Conservation (phyloP, 1,139 yeast genomes). For the Diutina sp. region DNA sequence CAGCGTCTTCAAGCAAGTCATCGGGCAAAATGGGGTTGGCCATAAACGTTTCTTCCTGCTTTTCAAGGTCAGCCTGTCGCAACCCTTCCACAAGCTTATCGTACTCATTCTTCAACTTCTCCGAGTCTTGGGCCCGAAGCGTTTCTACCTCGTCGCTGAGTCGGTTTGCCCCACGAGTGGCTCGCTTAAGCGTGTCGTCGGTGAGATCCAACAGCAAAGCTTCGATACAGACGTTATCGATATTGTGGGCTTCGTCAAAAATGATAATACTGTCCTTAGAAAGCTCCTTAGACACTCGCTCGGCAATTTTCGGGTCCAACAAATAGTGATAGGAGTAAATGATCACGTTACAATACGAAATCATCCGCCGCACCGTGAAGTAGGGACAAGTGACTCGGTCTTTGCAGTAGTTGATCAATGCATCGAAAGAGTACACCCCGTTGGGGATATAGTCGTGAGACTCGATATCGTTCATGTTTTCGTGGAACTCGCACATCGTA, state of each 20-base stretch:
- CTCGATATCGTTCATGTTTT: conserved; percentile 71
- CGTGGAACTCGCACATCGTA: conserved; percentile 71
- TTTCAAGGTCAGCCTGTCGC: conserved; percentile 59
- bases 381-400: conserved; percentile 82
- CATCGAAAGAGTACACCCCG: conserved; percentile 92
- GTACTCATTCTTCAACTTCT: conserved; percentile 78
- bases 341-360: conserved; percentile 84
- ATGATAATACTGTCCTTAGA: conserved; percentile 89
- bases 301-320: conserved; percentile 94
- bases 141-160: conserved; percentile 67
- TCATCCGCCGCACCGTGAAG: conserved; percentile 96
- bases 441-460: conserved; percentile 82
- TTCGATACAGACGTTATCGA: conserved; percentile 96
- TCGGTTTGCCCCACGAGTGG: conserved; percentile 61
- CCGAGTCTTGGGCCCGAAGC: conserved; percentile 72
- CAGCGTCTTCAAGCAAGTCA: conserved; percentile 80
- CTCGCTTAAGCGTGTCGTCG: conserved; percentile 32
- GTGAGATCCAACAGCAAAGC: conserved; percentile 72
- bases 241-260: conserved; percentile 97
- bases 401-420: conserved; percentile 64
- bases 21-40: conserved; percentile 79
- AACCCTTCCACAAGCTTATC: conserved; percentile 85
- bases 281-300: conserved; percentile 81
- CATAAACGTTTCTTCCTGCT: conserved; percentile 74
- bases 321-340: conserved; percentile 94